Evolutionary conservation across 306 rosid genomes (phyloP).

Genomic region (Trifolium subterraneum): DNA sequence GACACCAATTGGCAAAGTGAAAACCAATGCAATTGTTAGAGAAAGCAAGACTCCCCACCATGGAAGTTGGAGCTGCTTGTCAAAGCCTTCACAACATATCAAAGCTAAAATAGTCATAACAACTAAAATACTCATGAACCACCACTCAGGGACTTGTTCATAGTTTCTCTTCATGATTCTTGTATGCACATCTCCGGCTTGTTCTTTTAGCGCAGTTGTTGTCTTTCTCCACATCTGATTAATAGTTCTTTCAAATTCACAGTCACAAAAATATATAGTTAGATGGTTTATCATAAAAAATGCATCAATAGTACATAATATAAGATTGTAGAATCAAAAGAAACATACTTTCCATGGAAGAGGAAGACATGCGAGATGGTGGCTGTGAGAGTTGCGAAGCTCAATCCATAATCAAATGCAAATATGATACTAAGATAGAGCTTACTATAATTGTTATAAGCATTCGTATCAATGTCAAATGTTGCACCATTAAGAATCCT

Average conservation of each 20-base stretch:
- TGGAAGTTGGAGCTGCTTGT: constrained; percentile 81
- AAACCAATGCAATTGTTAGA: constrained; percentile 54
- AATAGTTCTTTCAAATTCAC: constrained; percentile 50
- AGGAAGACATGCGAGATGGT: constrained; percentile 81
- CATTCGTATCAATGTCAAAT: constrained; percentile 53
- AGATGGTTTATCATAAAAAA: constrained; percentile 21
- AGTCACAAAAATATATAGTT: background rate
- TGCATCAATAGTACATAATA: background rate
- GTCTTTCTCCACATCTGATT: constrained; percentile 61
- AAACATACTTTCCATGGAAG: constrained; percentile 87
- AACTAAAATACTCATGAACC: constrained; percentile 61
- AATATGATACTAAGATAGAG: constrained; percentile 72
- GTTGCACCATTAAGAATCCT: constrained; percentile 52
- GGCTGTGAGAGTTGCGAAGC: constrained; percentile 74
- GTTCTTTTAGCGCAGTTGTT: constrained; percentile 39
- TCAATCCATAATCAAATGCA: constrained; percentile 73
- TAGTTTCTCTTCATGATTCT: constrained; percentile 83
- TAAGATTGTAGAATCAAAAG: background rate
- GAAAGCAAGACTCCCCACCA: constrained; percentile 87
- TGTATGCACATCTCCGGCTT: constrained; percentile 65
- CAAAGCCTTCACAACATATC: constrained; percentile 67
- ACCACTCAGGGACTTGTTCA: constrained; percentile 73
- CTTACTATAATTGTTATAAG: constrained; percentile 71
- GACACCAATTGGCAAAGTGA: constrained; percentile 81
- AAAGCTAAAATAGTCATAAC: constrained; percentile 49